A percentile compares a stretch with the other conserved stretches of the same genome.
Evolutionary conservation across 2,329 filamentous ascomycete genomes (phyloP).

Genomic region (Aureobasidium subglaciale): DNA sequence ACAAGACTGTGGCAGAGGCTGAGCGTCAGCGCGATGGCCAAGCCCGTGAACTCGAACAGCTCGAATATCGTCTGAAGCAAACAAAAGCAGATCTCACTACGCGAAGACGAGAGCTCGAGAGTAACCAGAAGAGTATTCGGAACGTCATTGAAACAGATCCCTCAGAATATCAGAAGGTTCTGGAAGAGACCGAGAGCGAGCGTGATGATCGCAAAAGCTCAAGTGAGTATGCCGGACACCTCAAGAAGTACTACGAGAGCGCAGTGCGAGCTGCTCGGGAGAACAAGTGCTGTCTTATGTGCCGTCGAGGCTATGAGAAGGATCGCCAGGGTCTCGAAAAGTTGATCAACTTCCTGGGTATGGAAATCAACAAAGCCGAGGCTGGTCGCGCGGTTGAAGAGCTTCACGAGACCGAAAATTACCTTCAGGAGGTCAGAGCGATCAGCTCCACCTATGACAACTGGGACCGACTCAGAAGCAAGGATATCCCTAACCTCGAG

Average conservation of each 20-base stretch:
- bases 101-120: constrained; percentile 54
- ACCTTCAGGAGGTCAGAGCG: constrained; percentile 53
- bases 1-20: constrained; percentile 53
- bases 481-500: constrained; percentile 63
- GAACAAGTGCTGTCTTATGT: constrained; percentile 70
- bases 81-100: constrained; percentile 57
- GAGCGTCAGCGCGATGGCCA: constrained; percentile 64
- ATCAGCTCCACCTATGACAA: constrained; percentile 53
- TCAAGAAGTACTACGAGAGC: constrained; percentile 49
- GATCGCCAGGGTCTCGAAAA: constrained; percentile 52
- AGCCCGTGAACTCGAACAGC: constrained; percentile 65
- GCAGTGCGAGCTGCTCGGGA: constrained; percentile 60
- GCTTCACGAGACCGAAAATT: constrained; percentile 54
- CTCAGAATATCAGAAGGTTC: constrained; percentile 44
- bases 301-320: constrained; percentile 59
- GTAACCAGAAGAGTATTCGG: constrained; percentile 52
- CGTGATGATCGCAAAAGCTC: constrained; percentile 62
- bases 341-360: constrained; percentile 60
- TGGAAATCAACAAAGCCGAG: constrained; percentile 33
- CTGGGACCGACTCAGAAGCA: constrained; percentile 58
- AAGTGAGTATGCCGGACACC: constrained; percentile 45
- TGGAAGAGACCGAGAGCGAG: constrained; percentile 45
- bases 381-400: constrained; percentile 47
- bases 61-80: constrained; percentile 65
- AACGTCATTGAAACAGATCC: constrained; percentile 47